Evolutionary conservation across 176 grass and related monocot genomes (phyloP).

Genomic region (Tillandsia leiboldiana): DNA sequence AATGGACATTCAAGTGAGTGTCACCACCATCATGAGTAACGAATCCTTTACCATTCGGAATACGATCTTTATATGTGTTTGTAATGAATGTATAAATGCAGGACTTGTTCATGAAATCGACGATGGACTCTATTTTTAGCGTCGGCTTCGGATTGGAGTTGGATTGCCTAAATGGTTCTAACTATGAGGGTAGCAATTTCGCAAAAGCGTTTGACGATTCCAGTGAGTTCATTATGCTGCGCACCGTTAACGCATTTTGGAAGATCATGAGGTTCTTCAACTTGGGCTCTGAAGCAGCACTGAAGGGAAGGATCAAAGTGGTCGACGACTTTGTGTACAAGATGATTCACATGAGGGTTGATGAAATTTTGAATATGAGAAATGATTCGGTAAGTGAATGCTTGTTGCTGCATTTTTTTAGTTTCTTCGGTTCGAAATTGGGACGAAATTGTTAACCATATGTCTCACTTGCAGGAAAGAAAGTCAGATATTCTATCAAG

Average conservation of each 20-base stretch:
- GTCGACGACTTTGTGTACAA: slow-evolving; percentile 52
- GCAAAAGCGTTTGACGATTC: slow-evolving; percentile 57
- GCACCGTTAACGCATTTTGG: slow-evolving; percentile 48
- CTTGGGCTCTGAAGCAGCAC: slow-evolving; percentile 29
- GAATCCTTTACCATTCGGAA: too few species aligned
- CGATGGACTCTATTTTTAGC: slow-evolving; percentile 65
- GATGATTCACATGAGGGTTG: slow-evolving; percentile 13
- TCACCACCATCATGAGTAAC: neutral
- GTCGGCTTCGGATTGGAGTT: slow-evolving; percentile 46
- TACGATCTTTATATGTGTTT: too few species aligned
- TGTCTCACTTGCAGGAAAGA: neutral
- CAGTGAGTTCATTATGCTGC: slow-evolving; percentile 40
- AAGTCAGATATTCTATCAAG: slow-evolving; percentile 40
- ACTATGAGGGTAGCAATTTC: slow-evolving; percentile 30
- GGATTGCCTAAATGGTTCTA: slow-evolving; percentile 18
- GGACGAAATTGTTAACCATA: neutral
- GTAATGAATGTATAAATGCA: neutral
- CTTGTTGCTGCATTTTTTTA: neutral
- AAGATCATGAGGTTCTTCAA: slow-evolving; percentile 34
- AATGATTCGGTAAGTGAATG: slow-evolving; percentile 12
- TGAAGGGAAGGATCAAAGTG: slow-evolving; percentile 27
- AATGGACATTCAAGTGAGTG: slow-evolving; percentile 42
- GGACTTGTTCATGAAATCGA: slow-evolving; percentile 34
- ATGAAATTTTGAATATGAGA: slow-evolving; percentile 12
- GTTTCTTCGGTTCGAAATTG: too few species aligned